Evolutionary conservation across 2,329 filamentous ascomycete genomes (phyloP).

Genomic region (Ceratocystis alfenasii): DNA sequence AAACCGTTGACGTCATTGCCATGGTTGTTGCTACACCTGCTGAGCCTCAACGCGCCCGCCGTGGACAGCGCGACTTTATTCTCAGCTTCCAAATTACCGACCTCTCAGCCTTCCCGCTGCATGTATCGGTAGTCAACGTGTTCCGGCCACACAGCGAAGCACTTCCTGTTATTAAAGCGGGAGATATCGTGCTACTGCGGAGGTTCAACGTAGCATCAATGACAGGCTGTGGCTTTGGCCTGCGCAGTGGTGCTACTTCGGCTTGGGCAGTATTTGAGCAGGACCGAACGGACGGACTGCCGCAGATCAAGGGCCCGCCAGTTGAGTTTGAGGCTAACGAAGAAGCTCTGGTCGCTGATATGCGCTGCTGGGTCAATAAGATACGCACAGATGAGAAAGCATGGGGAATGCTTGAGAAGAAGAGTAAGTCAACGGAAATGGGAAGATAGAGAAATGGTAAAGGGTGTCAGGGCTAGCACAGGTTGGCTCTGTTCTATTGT

Average conservation of each 20-base stretch:
- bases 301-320: conserved; percentile 48
- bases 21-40: conserved; percentile 42
- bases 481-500: not conserved
- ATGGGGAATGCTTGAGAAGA: conserved; percentile 20
- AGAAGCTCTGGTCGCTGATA: conserved; percentile 24
- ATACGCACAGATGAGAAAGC: conserved; percentile 14
- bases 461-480: not conserved
- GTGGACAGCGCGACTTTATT: conserved; percentile 47
- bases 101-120: conserved; percentile 39
- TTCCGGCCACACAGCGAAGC: conserved; percentile 47
- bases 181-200: conserved; percentile 48
- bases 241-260: conserved; percentile 43
- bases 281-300: conserved; percentile 30
- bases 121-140: conserved; percentile 44
- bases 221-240: conserved; percentile 43
- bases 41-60: conserved; percentile 43
- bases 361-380: conserved; percentile 10
- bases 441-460: not conserved
- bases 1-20: conserved; percentile 42
- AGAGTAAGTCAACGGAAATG: conserved; percentile 12
- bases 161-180: conserved; percentile 42
- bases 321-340: conserved; percentile 44
- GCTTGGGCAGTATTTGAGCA: conserved; percentile 52
- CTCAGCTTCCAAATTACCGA: conserved; percentile 48
- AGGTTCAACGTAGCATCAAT: conserved; percentile 44